Base-by-base conservation (phyloP, 1,139 yeast genomes). In the Protomyces inundatus region DNA sequence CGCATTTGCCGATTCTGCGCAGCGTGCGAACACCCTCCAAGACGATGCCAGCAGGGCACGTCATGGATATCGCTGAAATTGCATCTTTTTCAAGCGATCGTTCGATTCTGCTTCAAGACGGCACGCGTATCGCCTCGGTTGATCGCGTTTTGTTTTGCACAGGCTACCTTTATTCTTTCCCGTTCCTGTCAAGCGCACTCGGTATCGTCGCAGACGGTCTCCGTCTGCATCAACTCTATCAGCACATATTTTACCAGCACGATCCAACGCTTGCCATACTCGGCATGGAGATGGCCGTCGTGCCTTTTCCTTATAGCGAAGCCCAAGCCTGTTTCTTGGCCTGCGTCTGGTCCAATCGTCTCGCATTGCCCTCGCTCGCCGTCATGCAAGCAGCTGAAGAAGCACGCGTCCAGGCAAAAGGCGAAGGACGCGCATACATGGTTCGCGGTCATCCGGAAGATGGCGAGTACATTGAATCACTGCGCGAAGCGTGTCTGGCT, bases 131-230 rank as follows among this genome's bases (percentile, higher is more conserved):
- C 14, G 70, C 70, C 0, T 74, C 77, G 57, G 77, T 84, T 53
- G 87, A 83, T 64, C 70, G 69, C 23, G 72, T 86, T n/a, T 71
- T 86, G 3, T 85, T 82, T 72, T 87, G 88, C 40, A 86, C 90
- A 0, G 64, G 64, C 0, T 60, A 60, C 36, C 58, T 54, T 37
- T 60, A 60, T 30, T 45, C 58, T 1, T 54, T 60, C 16, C 64
- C 64, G 12, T 60, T 50, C 34, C 62, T 58, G 30, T 42, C 45
- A 6, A n/a, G n/a, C 30, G 32, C 39, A 30, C n/a, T 23, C 30
- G 36, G 39, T 9, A 16, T 16, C 6, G 74, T 81, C 53, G 77
- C 81, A 0, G 75, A 77, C 54, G 84, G 85, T 5, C 70, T 73
- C 54, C 75, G 81, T 55, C 74, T 84, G n/a, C 77, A 77, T 62